Percentiles rank a stretch among this genome's conserved stretches.
These are phyloP conservation scores for Cytospora paraplurivora DNA, from an alignment of 2,329 filamentous ascomycete species.

Conservation along the genomic window DNA sequence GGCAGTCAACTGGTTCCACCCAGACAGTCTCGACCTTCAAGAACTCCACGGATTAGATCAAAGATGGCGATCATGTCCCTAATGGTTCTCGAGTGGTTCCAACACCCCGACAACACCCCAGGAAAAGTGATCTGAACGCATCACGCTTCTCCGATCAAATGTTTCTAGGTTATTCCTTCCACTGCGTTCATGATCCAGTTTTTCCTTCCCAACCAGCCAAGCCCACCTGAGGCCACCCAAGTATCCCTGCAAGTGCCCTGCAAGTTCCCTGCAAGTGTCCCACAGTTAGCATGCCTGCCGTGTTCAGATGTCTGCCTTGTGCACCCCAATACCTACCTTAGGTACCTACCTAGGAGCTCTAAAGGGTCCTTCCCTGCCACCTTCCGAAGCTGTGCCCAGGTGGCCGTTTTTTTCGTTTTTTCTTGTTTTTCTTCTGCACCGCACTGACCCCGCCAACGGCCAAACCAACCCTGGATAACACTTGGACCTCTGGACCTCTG, in stretches of 20 bases:
- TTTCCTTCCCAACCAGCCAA: no score
- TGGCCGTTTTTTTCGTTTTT: not conserved
- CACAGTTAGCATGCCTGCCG: not conserved
- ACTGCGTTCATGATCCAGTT: no score
- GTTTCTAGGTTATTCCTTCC: not conserved
- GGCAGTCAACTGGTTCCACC: not conserved
- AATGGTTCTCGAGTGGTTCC: no score
- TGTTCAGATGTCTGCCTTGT: not conserved
- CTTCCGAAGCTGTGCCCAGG: not conserved
- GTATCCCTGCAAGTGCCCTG: no score
- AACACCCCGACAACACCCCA: not conserved
- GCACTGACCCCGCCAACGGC: constrained; percentile 1
- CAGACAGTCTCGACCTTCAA: not conserved
- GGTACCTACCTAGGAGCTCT: not conserved
- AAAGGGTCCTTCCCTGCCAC: constrained; percentile 1
- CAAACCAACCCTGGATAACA: not conserved
- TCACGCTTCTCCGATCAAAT: not conserved
- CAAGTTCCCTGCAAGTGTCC: no score
- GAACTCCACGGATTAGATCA: not conserved
- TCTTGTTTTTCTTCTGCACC: not conserved
- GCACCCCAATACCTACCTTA: not conserved
- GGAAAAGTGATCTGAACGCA: constrained; percentile 1
- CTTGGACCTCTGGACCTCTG: not conserved
- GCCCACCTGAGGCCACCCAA: no score
- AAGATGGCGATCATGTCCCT: not conserved